phyloP scores from a whole-genome alignment of 2,329 filamentous ascomycete genomes.

The Tolypocladium capitatum region DNA sequence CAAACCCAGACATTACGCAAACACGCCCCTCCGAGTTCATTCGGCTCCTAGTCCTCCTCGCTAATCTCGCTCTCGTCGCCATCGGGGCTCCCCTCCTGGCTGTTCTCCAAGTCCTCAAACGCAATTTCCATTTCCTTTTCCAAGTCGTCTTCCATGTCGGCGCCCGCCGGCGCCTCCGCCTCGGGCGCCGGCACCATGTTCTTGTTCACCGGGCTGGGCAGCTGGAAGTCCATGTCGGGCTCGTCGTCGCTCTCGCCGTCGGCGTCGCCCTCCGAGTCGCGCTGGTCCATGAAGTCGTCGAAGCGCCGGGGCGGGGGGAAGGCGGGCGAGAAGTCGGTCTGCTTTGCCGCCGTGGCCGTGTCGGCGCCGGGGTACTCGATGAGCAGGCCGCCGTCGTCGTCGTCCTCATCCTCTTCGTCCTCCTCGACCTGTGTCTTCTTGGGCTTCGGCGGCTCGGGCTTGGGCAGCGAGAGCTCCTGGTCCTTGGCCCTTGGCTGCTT shows the following conservation, averaged over 20 bases:
- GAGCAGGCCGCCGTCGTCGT: conserved; percentile 43
- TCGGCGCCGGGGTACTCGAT: conserved; percentile 44
- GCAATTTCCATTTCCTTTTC: conserved; percentile 41
- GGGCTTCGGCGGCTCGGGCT: conserved; percentile 16
- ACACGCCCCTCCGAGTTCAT: too few relatives aligned
- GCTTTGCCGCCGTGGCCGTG: conserved; percentile 20
- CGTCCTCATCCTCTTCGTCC: conserved; percentile 40
- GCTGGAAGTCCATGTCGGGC: conserved; percentile 35
- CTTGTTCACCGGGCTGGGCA: conserved; percentile 39
- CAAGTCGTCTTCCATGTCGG: conserved; percentile 23
- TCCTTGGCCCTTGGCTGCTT: conserved; percentile 24
- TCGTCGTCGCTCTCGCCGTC: conserved; percentile 35
- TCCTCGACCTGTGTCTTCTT: conserved; percentile 21
- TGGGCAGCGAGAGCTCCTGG: conserved; percentile 20
- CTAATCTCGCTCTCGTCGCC: conserved; percentile 53
- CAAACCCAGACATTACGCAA: neutral
- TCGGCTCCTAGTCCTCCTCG: conserved; percentile 42
- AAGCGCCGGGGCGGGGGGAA: conserved; percentile 35
- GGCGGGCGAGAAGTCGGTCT: conserved; percentile 33
- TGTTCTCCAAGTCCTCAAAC: conserved; percentile 39
- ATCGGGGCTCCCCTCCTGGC: conserved; percentile 34
- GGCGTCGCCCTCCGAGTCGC: conserved; percentile 31
- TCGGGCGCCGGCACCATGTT: conserved; percentile 16
- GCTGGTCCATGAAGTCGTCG: conserved; percentile 37
- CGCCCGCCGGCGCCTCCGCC: conserved; percentile 16